Percentiles rank a stretch among this genome's conserved stretches.
Conservation (phyloP, 768 basidiomycete genomes). For the Tulasnella sp. region DNA sequence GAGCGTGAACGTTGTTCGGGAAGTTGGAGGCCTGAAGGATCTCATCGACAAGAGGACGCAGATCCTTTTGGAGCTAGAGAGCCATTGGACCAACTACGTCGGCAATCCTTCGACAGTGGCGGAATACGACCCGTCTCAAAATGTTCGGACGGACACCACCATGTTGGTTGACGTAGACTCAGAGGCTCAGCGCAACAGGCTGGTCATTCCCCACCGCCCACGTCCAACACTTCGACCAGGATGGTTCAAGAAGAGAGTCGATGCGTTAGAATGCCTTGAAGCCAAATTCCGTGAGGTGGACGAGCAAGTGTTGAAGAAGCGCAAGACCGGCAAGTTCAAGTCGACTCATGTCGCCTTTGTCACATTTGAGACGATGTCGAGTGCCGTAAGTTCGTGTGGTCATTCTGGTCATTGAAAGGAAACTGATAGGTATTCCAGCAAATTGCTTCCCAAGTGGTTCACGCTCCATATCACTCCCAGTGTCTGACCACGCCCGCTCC, state of each 20-base stretch:
- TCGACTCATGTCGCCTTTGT: conserved; percentile 89
- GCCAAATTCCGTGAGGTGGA: conserved; percentile 78
- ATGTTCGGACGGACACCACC: conserved; percentile 43
- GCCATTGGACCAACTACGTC: conserved; percentile 86
- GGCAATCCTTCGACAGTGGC: conserved; percentile 91
- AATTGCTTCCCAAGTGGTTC: conserved; percentile 84
- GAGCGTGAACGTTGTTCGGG: conserved; percentile 86
- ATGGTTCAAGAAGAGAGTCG: conserved; percentile 78
- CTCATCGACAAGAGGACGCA: conserved; percentile 78
- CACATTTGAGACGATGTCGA: conserved; percentile 94
- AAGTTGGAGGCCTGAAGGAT: conserved; percentile 70
- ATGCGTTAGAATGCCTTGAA: conserved; percentile 89
- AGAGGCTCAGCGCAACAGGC: conserved; percentile 57
- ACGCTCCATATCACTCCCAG: conserved; percentile 68
- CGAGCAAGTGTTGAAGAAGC: conserved; percentile 74
- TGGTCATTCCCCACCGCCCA: conserved; percentile 73
- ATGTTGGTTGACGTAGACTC: conserved; percentile 55
- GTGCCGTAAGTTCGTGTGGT: conserved; percentile 61
- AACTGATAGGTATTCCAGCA: conserved; percentile 55
- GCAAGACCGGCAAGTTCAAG: conserved; percentile 73
- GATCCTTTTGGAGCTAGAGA: conserved; percentile 79
- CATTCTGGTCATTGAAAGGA: neutral
- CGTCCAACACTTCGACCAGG: conserved; percentile 76
- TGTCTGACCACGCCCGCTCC: conserved; percentile 78
- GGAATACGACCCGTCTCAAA: conserved; percentile 73